phyloP scores from a whole-genome alignment of 257 asterid genomes.

The Przewalskia tangutica region DNA sequence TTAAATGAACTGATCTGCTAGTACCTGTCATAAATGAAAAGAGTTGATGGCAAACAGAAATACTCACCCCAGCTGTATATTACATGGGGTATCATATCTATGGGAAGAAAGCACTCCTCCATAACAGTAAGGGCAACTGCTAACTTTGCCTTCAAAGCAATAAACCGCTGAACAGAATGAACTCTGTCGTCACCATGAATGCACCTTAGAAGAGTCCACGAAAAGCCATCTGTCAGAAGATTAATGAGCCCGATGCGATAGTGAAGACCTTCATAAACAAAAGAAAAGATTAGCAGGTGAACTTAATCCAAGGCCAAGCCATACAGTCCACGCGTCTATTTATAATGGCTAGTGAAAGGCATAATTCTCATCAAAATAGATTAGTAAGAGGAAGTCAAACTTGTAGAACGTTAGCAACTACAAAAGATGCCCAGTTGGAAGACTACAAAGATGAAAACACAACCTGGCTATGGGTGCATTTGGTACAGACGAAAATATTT shows the following conservation, averaged over 20 bases:
- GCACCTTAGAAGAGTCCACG: slow-evolving; percentile 84
- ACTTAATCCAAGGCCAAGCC: too few relatives aligned
- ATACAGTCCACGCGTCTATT: background rate
- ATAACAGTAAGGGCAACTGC: slow-evolving; percentile 93
- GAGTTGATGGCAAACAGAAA: background rate
- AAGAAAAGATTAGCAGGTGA: too few relatives aligned
- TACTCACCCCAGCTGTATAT: too few relatives aligned
- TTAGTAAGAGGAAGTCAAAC: background rate
- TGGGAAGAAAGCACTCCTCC: slow-evolving; percentile 97
- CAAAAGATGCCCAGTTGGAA: background rate
- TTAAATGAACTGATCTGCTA: background rate
- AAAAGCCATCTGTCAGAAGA: slow-evolving; percentile 53
- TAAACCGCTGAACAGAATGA: slow-evolving; percentile 43
- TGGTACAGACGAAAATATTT: background rate
- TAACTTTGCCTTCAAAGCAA: slow-evolving; percentile 72
- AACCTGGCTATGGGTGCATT: background rate
- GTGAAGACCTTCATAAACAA: slow-evolving; percentile 34
- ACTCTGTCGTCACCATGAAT: slow-evolving; percentile 68
- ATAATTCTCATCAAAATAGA: background rate
- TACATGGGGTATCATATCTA: background rate
- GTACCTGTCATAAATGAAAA: background rate
- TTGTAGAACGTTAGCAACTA: background rate
- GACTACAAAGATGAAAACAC: background rate
- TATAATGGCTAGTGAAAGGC: background rate
- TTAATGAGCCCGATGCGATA: slow-evolving; percentile 58